Evolutionary conservation across 106 monocot genomes (phyloP), one percentile per base, ranked within the genome.

Genomic region (Xerophyta viscosa): DNA sequence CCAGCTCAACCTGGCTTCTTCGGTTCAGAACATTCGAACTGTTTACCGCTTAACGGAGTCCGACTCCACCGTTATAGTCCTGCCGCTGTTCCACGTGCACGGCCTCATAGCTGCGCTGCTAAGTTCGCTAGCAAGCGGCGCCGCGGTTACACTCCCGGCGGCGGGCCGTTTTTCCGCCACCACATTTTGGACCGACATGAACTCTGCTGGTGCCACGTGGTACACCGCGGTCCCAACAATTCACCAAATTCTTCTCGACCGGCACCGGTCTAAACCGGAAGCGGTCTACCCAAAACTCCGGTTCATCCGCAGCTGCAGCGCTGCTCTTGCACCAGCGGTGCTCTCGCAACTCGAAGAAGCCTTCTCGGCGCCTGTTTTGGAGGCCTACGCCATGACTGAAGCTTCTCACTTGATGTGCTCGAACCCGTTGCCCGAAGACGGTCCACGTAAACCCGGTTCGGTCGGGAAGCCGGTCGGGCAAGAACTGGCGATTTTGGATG

Each of bases 341-440:
- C 58, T 96, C 24, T 42, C 61, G 24, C 63, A 60, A 50, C 67
- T 96, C 11, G 85, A 96, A 78, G 31, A 47, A 28, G 66, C 79
- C 6, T 89, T 96, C 63, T 49, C 59, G 0, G 89, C 96, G 31
- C 85, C 96, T 54, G 96, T 96, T 14, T 65, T 96, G 25, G 96
- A 96, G 66, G 81, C 96, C 6, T 96, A 96, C 65, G 89, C 96
- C 5, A 96, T 96, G 96, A 96, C 96, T 41, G 96, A 96, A 61
- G 89, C 89, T 20, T 52, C 96, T 8, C 96, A 96, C 46, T 58
- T 71, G 31, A 89, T 96, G 96, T 31, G 76, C 19, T 71, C 89
- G 22, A 96, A 89, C 71, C 88, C 85, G 31, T 39, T 96, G 51
- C 89, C 89, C 3, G 70, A 77, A 50, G 69, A 73, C 52, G 89